Conservation (phyloP, 73 alveolate species). For the Paramecium tetraurelia region DNA sequence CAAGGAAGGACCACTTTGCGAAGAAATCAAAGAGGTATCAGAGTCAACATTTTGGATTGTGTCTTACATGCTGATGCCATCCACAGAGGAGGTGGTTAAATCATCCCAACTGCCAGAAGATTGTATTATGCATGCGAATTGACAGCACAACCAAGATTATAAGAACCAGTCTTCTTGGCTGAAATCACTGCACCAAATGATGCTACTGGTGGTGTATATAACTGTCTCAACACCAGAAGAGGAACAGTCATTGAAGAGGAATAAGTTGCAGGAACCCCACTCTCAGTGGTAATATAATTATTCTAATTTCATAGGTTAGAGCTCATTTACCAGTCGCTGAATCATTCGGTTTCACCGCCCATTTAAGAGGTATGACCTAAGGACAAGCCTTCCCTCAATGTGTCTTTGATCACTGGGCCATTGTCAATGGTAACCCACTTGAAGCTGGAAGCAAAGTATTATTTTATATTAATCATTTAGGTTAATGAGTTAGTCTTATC, state of each 20-base stretch:
- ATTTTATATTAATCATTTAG: background rate
- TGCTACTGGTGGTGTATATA: constrained; percentile 92
- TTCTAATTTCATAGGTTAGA: constrained; percentile 62
- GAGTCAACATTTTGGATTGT: constrained; percentile 87
- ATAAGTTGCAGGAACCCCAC: constrained; percentile 85
- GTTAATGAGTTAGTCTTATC: constrained; percentile 72
- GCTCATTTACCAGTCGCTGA: constrained; percentile 99
- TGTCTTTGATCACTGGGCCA: constrained; percentile 98
- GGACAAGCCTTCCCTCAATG: constrained; percentile 99
- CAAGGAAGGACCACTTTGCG: constrained; percentile 86
- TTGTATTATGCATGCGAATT: constrained; percentile 83
- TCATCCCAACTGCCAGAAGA: constrained; percentile 93
- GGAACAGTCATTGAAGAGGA: constrained; percentile 93
- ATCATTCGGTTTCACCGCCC: constrained; percentile 99
- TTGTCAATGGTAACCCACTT: constrained; percentile 66
- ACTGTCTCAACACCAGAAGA: constrained; percentile 90
- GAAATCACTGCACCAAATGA: constrained; percentile 88
- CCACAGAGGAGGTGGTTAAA: constrained; percentile 95
- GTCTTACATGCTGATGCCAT: constrained; percentile 89
- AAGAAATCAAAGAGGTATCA: constrained; percentile 87
- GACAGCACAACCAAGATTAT: constrained; percentile 86
- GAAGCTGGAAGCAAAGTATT: constrained; percentile 71
- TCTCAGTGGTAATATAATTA: constrained; percentile 57
- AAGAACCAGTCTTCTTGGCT: constrained; percentile 90
- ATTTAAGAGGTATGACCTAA: constrained; percentile 94